A percentile compares a stretch with the other conserved stretches of the same genome.
Evolutionary conservation across 2,329 filamentous ascomycete species (phyloP).

Genomic region (Arachnomyces sp.): DNA sequence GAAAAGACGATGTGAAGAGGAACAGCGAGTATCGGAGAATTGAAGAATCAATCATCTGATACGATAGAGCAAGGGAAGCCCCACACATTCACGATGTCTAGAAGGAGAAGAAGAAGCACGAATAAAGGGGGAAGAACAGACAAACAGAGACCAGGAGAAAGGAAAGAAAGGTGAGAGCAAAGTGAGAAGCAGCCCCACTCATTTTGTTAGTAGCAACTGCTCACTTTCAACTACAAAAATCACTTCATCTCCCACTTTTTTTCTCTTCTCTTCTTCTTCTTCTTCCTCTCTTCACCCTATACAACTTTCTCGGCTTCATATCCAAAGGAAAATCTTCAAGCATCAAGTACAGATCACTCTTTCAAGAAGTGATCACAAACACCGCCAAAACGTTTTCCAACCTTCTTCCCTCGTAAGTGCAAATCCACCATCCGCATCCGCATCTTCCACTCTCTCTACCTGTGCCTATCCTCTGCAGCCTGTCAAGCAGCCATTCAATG

Average conservation of each 20-base stretch:
- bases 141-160: no score
- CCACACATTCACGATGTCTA: no score
- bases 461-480: neutral
- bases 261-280: slow-evolving; percentile 4
- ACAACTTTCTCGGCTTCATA: neutral
- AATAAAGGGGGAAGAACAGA: no score
- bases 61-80: no score
- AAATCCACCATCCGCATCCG: no score
- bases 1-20: no score
- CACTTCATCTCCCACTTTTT: slow-evolving; percentile 1
- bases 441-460: slow-evolving; percentile 6
- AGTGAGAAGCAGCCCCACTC: no score
- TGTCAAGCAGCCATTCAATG: neutral
- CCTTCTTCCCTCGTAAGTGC: slow-evolving; percentile 84
- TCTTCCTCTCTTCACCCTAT: slow-evolving; percentile 8
- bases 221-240: slow-evolving; percentile 12
- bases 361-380: slow-evolving; percentile 49
- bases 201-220: no score
- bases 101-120: no score
- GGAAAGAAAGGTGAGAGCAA: no score
- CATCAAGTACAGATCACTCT: slow-evolving; percentile 14
- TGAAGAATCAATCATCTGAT: no score
- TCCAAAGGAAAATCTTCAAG: slow-evolving; percentile 2
- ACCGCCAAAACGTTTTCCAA: slow-evolving; percentile 97
- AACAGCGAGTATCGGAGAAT: no score